phyloP scores from a whole-genome alignment of 1,284 basidiomycete species.

The Puccinia novopanici region DNA sequence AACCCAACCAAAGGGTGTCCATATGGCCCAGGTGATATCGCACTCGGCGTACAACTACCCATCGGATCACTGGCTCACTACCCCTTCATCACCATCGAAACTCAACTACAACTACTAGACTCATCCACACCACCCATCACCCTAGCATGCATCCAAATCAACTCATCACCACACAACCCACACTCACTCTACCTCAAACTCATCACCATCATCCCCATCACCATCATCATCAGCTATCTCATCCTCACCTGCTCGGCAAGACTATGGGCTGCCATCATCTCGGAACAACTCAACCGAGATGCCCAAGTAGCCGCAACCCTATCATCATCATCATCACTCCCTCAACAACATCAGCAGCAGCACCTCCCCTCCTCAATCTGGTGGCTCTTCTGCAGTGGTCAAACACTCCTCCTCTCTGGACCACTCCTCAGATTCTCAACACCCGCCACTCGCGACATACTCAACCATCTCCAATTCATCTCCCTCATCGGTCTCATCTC shows the following conservation, averaged over 20 bases:
- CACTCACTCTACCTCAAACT: slow-evolving; percentile 9
- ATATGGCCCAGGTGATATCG: slow-evolving; percentile 41
- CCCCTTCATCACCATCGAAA: slow-evolving; percentile 14
- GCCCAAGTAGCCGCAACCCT: slow-evolving; percentile 8
- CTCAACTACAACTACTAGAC: slow-evolving; percentile 44
- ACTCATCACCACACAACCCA: slow-evolving; percentile 33
- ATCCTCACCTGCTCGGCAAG: slow-evolving; percentile 5
- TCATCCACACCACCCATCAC: slow-evolving; percentile 47
- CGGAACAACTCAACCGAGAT: slow-evolving; percentile 43
- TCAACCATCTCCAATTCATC: slow-evolving; percentile 45
- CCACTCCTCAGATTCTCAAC: slow-evolving; percentile 40
- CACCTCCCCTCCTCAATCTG: slow-evolving; percentile 31
- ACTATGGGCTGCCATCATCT: slow-evolving; percentile 44
- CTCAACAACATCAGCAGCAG: no score
- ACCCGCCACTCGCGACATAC: slow-evolving; percentile 13
- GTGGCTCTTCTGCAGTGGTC: slow-evolving; percentile 38
- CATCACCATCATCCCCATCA: slow-evolving; percentile 8
- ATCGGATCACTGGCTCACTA: not conserved
- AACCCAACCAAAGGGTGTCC: slow-evolving; percentile 9
- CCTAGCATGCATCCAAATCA: slow-evolving; percentile 43
- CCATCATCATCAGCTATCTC: not conserved
- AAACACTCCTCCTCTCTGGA: slow-evolving; percentile 32
- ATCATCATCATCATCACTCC: no score
- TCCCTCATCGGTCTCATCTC: slow-evolving; percentile 30
- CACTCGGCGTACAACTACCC: slow-evolving; percentile 32